Evolutionary conservation across 2,329 filamentous ascomycete species (phyloP).

Genomic region (Drechslera avenae): DNA sequence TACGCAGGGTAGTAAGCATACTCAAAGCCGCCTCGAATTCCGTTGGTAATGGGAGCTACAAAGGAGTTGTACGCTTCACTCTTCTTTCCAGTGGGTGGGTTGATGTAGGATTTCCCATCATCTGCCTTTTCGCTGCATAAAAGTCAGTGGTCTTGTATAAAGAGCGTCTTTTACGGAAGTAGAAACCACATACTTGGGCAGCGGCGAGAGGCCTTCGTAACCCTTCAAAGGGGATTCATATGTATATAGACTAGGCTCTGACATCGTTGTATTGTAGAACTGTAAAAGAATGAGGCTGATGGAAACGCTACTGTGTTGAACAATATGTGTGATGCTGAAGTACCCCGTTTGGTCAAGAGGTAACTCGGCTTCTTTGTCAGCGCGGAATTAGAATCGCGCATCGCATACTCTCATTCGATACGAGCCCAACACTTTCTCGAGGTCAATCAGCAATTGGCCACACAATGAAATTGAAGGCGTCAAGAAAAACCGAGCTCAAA

Average conservation of each 20-base stretch:
- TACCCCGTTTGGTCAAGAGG: not conserved
- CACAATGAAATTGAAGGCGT: no score
- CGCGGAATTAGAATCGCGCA: slow-evolving; percentile 32
- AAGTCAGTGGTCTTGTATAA: slow-evolving; percentile 9
- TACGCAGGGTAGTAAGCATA: slow-evolving; percentile 6
- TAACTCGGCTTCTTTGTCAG: slow-evolving; percentile 31
- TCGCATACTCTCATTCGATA: not conserved
- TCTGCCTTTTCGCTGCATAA: slow-evolving; percentile 60
- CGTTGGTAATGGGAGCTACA: slow-evolving; percentile 68
- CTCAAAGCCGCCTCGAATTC: slow-evolving; percentile 75
- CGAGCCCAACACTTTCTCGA: no score
- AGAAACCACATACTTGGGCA: slow-evolving; percentile 51
- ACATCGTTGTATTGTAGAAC: slow-evolving; percentile 34
- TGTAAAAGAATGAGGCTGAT: not conserved
- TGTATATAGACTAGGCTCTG: slow-evolving; percentile 52
- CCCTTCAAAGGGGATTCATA: slow-evolving; percentile 64
- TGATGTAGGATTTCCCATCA: slow-evolving; percentile 79
- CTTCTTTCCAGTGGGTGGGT: slow-evolving; percentile 63
- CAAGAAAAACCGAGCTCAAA: no score
- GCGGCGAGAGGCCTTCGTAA: slow-evolving; percentile 61
- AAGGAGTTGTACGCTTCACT: slow-evolving; percentile 76
- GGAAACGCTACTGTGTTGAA: not conserved
- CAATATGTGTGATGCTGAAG: not conserved
- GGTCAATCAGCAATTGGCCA: no score
- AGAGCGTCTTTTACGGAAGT: not conserved